A percentile compares a stretch with the other conserved stretches of the same genome.
Evolutionary conservation across 441 rosid species (phyloP).

Genomic region (Codiaeum variegatum): DNA sequence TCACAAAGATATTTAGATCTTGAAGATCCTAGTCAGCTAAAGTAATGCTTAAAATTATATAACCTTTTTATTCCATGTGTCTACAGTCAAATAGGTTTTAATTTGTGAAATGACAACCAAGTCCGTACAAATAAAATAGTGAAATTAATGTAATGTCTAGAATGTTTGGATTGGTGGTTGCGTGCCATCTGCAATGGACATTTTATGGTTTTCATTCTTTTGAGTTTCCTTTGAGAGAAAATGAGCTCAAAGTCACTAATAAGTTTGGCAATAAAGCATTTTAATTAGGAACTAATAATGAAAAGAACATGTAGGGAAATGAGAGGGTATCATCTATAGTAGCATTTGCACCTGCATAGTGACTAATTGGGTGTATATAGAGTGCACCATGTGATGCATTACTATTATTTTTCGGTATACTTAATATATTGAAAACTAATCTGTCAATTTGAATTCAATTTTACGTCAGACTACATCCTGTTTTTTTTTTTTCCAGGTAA

Average conservation of each 20-base stretch:
- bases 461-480: not conserved
- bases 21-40: not conserved
- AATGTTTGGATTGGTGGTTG: not conserved
- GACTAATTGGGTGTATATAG: not conserved
- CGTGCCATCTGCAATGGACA: not conserved
- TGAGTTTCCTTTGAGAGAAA: not conserved
- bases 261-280: not conserved
- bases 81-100: not conserved
- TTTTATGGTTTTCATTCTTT: slow-evolving; percentile 9
- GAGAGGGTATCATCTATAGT: not conserved
- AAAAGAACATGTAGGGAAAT: not conserved
- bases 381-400: not conserved
- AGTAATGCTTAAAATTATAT: not conserved
- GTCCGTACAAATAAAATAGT: not conserved
- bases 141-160: not conserved
- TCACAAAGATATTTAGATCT: not conserved
- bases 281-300: not conserved
- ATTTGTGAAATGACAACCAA: not conserved
- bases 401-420: not conserved
- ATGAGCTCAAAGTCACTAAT: not conserved
- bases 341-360: not conserved
- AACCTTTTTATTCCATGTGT: not conserved
- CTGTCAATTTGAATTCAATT: not conserved
- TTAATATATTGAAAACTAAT: not conserved
- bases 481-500: not conserved